phyloP scores from a whole-genome alignment of 1,284 basidiomycete genomes.

The Pseudozyma sp. region DNA sequence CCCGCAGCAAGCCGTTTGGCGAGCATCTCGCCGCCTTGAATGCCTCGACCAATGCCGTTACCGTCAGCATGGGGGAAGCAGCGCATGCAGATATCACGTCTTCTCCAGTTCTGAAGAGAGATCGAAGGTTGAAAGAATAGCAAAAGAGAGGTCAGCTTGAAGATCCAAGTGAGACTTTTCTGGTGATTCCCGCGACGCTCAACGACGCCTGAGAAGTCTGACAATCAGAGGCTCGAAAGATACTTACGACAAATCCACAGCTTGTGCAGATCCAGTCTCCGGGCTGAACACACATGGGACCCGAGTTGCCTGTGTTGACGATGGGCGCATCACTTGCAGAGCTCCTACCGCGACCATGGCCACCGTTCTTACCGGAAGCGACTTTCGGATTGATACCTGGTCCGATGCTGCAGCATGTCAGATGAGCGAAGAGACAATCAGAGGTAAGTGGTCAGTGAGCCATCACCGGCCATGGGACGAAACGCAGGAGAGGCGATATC shows the following conservation, averaged over 20 bases:
- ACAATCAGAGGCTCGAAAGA: background rate
- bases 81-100: slow-evolving; percentile 87
- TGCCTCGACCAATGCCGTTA: slow-evolving; percentile 46
- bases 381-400: slow-evolving; percentile 59
- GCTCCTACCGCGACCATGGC: slow-evolving; percentile 16
- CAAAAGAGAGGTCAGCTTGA: background rate
- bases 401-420: slow-evolving; percentile 32
- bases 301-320: slow-evolving; percentile 86
- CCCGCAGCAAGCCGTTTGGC: slow-evolving; percentile 44
- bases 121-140: background rate
- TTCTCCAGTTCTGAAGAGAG: slow-evolving; percentile 75
- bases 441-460: background rate
- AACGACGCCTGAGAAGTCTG: no score
- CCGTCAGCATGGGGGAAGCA: slow-evolving; percentile 76
- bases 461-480: background rate
- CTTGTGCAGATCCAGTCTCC: slow-evolving; percentile 89
- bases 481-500: background rate
- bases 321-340: slow-evolving; percentile 68
- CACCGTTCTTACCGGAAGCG: slow-evolving; percentile 17
- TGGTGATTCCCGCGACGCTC: background rate
- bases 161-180: background rate
- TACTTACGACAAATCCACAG: slow-evolving; percentile 71
- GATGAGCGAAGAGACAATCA: background rate
- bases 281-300: slow-evolving; percentile 84
- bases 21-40: slow-evolving; percentile 40